These are phyloP conservation scores for Daldinia childiae DNA, from an alignment of 495 filamentous ascomycete genomes.

Conservation along the genomic window DNA sequence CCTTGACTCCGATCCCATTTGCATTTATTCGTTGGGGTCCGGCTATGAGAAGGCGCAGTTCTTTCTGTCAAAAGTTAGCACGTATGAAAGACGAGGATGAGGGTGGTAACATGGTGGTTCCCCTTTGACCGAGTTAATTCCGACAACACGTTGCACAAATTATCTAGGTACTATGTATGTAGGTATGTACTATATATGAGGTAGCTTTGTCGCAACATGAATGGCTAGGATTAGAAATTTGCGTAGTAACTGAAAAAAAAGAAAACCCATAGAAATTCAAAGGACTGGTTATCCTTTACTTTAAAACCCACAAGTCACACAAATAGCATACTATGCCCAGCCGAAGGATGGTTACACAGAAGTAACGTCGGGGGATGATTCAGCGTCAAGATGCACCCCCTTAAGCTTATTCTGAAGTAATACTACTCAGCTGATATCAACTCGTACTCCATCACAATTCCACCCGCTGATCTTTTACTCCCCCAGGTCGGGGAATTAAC, in stretches of 20 bases:
- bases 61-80: slow-evolving; percentile 12
- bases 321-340: background rate
- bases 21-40: slow-evolving; percentile 12
- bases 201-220: background rate
- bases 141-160: background rate
- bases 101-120: slow-evolving; percentile 1
- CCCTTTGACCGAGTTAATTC: background rate
- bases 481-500: background rate
- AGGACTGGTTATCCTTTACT: background rate
- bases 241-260: background rate
- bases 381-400: background rate
- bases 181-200: background rate
- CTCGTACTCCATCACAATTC: background rate
- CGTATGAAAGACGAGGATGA: slow-evolving; percentile 1
- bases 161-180: too few relatives aligned
- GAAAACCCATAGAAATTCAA: background rate
- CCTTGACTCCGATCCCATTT: slow-evolving; percentile 7
- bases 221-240: background rate
- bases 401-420: slow-evolving; percentile 2
- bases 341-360: background rate
- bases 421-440: slow-evolving; percentile 1
- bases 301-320: background rate
- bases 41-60: slow-evolving; percentile 3
- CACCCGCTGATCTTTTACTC: background rate
- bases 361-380: background rate